Evolutionary conservation across 2,329 filamentous ascomycete genomes (phyloP).

Genomic region (Aureobasidium uvarum): DNA sequence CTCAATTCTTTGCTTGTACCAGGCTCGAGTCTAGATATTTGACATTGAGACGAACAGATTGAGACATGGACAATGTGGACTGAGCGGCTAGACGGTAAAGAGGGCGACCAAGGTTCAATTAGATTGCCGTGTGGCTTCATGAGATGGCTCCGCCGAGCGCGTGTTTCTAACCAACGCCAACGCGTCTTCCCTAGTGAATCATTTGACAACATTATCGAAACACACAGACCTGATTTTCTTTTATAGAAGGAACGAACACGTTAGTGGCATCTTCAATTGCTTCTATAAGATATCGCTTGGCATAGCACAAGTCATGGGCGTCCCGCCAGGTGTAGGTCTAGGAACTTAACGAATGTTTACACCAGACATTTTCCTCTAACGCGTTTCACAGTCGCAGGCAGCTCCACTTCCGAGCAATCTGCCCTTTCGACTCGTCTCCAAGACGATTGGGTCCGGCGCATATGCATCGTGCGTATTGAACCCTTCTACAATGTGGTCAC

Average conservation of each 20-base stretch:
- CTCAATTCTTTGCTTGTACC: neutral
- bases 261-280: neutral
- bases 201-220: slow-evolving; percentile 19
- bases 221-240: neutral
- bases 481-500: too few relatives aligned
- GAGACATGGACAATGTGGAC: neutral
- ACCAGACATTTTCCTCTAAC: slow-evolving; percentile 20
- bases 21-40: neutral
- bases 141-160: neutral
- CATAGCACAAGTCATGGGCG: slow-evolving; percentile 33
- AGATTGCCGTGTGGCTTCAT: neutral
- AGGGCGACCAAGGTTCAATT: slow-evolving; percentile 5
- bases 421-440: slow-evolving; percentile 91
- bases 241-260: neutral
- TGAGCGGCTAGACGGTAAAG: neutral
- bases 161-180: slow-evolving; percentile 18
- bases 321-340: slow-evolving; percentile 36
- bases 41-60: neutral
- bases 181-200: slow-evolving; percentile 22
- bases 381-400: slow-evolving; percentile 67
- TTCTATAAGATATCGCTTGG: neutral
- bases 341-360: neutral
- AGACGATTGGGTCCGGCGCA: slow-evolving; percentile 92
- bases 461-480: slow-evolving; percentile 77
- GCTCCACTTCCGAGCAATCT: slow-evolving; percentile 81